Percentiles rank a stretch among this genome's conserved stretches.
Evolutionary conservation across 2,329 filamentous ascomycete genomes (phyloP).

Genomic region (Colletotrichum sp.): DNA sequence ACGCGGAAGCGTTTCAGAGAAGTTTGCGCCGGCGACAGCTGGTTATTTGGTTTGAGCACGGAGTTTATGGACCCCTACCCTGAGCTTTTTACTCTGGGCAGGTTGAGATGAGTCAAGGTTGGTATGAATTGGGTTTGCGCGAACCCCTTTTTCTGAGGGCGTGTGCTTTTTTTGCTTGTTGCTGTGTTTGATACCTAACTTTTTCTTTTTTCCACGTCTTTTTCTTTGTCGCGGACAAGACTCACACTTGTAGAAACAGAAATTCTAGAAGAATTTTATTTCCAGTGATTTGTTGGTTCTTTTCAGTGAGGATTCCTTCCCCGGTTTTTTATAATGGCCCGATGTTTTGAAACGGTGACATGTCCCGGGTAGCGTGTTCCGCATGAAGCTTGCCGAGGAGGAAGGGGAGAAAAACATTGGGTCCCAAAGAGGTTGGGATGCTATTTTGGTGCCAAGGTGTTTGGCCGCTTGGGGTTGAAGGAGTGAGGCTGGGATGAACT

Average conservation of each 20-base stretch:
- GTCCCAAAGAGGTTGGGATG: background rate
- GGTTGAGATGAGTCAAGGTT: background rate
- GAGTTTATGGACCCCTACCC: background rate
- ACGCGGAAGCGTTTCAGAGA: slow-evolving; percentile 12
- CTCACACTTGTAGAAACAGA: background rate
- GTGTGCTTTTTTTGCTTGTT: background rate
- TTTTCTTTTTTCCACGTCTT: too few species aligned
- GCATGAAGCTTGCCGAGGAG: background rate
- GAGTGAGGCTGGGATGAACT: background rate
- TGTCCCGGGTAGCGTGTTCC: background rate
- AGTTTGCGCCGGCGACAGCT: background rate
- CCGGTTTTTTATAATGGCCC: background rate
- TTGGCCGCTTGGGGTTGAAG: background rate
- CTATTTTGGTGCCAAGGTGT: background rate
- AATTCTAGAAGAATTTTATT: background rate
- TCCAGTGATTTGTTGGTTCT: background rate
- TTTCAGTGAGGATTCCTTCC: background rate
- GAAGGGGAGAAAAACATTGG: background rate
- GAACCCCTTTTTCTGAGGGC: background rate
- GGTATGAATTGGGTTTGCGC: background rate
- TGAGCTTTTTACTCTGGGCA: background rate
- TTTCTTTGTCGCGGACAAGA: background rate
- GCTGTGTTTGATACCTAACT: slow-evolving; percentile 15
- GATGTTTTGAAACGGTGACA: background rate
- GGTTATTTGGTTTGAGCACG: background rate